phyloP scores from a whole-genome alignment of 169 alveolate species.

The Eimeria sp. region DNA sequence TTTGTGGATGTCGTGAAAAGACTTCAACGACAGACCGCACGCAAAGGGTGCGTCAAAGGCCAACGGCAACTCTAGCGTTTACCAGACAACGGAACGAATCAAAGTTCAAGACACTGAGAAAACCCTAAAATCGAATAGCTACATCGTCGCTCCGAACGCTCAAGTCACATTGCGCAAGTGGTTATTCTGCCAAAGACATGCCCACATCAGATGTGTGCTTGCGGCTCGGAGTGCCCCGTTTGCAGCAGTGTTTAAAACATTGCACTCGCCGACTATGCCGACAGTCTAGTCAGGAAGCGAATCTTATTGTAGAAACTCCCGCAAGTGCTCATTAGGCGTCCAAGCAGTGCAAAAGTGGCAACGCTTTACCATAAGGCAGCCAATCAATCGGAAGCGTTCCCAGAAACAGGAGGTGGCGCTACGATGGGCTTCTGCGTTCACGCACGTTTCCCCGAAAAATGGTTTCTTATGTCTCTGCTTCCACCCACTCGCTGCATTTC shows the following conservation, averaged over 20 bases:
- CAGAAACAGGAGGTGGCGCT: background rate
- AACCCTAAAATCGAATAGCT: background rate
- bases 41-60: too few relatives aligned
- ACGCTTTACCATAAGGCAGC: too few relatives aligned
- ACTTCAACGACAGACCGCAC: too few relatives aligned
- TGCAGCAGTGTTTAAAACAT: background rate
- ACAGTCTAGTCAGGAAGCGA: background rate
- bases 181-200: background rate
- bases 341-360: background rate
- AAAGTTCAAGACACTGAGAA: too few relatives aligned
- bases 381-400: background rate
- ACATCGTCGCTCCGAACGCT: background rate
- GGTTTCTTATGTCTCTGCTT: background rate
- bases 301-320: background rate
- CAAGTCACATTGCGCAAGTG: background rate
- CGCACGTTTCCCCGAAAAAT: background rate
- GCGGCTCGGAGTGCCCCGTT: background rate
- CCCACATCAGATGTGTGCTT: background rate
- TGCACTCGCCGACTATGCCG: background rate
- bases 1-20: too few relatives aligned
- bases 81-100: too few relatives aligned
- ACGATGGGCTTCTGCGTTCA: background rate
- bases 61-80: too few relatives aligned
- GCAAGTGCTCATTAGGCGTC: background rate
- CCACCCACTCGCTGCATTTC: background rate